phyloP scores from a whole-genome alignment of 2,329 filamentous ascomycete genomes.

The Curvularia spicifera region DNA sequence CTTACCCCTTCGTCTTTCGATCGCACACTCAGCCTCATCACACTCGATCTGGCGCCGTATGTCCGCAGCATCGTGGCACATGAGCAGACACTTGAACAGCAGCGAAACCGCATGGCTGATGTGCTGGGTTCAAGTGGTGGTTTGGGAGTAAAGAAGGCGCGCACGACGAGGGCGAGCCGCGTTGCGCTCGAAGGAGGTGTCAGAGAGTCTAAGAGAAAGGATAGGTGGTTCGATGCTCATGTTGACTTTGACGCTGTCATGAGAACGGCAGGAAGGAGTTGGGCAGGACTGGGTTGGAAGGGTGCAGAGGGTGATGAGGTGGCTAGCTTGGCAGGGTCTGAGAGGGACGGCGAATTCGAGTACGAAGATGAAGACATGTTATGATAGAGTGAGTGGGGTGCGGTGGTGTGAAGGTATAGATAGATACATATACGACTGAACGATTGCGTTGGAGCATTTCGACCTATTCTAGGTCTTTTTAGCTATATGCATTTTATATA shows the following conservation, averaged over 20 bases:
- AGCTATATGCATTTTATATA: not conserved
- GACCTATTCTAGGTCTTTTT: not conserved
- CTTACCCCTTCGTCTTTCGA: conserved; percentile 79
- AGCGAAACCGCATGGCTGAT: conserved; percentile 63
- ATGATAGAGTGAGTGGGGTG: not conserved
- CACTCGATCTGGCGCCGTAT: conserved; percentile 84
- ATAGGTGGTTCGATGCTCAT: conserved; percentile 72
- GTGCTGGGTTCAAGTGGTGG: not conserved
- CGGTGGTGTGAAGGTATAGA: not conserved
- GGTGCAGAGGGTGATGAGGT: conserved; percentile 8
- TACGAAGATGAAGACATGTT: conserved; percentile 14
- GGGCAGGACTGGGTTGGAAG: conserved; percentile 47
- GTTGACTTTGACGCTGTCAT: conserved; percentile 69
- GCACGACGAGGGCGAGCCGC: conserved; percentile 75
- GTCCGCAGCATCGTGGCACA: conserved; percentile 83
- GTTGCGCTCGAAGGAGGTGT: conserved; percentile 79
- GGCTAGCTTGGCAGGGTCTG: conserved; percentile 1
- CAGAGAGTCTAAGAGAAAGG: conserved; percentile 69
- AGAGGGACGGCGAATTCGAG: conserved; percentile 15
- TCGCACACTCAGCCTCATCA: conserved; percentile 68
- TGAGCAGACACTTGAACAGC: conserved; percentile 73
- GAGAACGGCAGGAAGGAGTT: conserved; percentile 60
- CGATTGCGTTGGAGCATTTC: not conserved
- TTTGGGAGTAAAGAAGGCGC: not conserved
- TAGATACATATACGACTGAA: not conserved